A percentile compares a stretch with the other conserved stretches of the same genome.
phyloP scores from a whole-genome alignment of 352 stramenopile species.

The Pythium myriotylum region DNA sequence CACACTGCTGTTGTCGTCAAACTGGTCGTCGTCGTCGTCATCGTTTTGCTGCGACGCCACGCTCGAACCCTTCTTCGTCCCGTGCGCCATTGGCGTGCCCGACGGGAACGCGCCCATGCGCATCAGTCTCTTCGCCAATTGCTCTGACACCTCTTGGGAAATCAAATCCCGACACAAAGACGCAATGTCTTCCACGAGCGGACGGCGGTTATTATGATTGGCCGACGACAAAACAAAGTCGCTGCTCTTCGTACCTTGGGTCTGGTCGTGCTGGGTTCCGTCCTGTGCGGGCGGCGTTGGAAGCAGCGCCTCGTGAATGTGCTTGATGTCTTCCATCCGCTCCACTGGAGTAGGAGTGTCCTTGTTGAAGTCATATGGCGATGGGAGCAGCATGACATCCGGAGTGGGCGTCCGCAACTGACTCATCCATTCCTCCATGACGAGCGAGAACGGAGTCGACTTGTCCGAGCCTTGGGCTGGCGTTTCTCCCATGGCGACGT shows the following conservation, averaged over 20 bases:
- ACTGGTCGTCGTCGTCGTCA: constrained; percentile 29
- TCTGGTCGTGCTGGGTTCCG: constrained; percentile 44
- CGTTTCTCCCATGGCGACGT: constrained; percentile 29
- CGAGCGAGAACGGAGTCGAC: constrained; percentile 60
- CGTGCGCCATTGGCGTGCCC: neutral
- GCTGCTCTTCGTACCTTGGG: constrained; percentile 60
- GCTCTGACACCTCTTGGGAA: constrained; percentile 52
- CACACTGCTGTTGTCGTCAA: constrained; percentile 27
- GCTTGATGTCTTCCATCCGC: constrained; percentile 63
- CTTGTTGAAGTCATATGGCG: constrained; percentile 79
- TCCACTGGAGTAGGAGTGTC: constrained; percentile 76
- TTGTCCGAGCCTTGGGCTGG: constrained; percentile 26
- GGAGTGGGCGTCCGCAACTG: constrained; percentile 76
- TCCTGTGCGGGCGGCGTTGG: constrained; percentile 53
- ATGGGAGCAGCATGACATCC: constrained; percentile 78
- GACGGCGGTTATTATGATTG: constrained; percentile 40
- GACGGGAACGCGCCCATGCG: constrained; percentile 24
- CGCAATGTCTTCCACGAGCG: constrained; percentile 76
- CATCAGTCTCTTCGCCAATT: constrained; percentile 22
- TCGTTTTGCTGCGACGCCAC: neutral
- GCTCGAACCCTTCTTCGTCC: neutral
- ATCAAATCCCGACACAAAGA: constrained; percentile 80
- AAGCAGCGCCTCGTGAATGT: constrained; percentile 76
- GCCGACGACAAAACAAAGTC: constrained; percentile 52
- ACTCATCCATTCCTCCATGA: constrained; percentile 86